Conservation (phyloP, 495 filamentous ascomycete species). For the Aspergillus steynii region DNA sequence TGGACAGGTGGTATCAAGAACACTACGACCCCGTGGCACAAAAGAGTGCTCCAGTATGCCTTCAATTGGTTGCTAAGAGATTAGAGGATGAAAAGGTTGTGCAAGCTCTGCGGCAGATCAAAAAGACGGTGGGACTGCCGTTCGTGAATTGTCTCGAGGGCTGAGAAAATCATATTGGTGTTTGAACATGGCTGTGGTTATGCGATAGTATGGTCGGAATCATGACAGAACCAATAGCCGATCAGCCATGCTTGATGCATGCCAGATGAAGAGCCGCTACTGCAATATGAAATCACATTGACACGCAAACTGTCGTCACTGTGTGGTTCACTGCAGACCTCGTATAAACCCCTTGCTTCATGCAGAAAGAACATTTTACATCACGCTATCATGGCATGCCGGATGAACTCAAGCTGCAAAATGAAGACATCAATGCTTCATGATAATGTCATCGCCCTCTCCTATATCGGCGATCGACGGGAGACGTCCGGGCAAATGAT, state of each 20-base stretch:
- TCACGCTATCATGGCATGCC: neutral
- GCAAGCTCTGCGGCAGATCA: too few relatives aligned
- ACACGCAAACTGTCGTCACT: neutral
- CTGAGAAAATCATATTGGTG: too few relatives aligned
- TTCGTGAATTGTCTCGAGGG: too few relatives aligned
- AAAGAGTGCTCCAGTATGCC: too few relatives aligned
- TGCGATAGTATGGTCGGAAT: neutral
- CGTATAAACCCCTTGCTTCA: neutral
- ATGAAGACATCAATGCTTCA: too few relatives aligned
- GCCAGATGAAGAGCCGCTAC: neutral
- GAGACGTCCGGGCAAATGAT: neutral
- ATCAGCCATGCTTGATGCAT: neutral
- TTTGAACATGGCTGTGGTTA: too few relatives aligned
- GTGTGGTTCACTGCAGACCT: neutral
- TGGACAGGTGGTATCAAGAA: too few relatives aligned
- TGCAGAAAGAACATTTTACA: neutral
- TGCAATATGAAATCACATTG: neutral
- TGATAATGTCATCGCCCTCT: neutral
- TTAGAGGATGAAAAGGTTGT: too few relatives aligned
- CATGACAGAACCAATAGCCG: neutral
- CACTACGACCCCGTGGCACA: too few relatives aligned
- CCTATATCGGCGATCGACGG: neutral
- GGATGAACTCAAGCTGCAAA: too few relatives aligned
- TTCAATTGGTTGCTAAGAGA: too few relatives aligned
- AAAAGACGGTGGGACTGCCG: too few relatives aligned